Percentiles rank a stretch among this genome's conserved stretches.
phyloP scores from a whole-genome alignment of 495 filamentous ascomycete species.

The Hypoxylon rickii region DNA sequence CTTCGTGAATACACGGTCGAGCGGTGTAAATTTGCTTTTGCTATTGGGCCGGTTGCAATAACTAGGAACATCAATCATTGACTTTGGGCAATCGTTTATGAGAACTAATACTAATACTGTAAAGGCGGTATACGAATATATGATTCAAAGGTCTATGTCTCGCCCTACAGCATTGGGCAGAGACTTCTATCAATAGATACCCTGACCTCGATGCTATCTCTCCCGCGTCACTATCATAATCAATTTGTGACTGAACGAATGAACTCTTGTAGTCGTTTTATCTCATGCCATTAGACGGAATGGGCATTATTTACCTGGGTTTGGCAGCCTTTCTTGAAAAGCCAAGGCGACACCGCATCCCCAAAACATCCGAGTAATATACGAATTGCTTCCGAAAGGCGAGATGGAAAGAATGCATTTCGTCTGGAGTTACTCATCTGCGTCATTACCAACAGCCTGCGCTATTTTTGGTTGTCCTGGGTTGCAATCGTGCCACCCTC shows the following conservation, averaged over 20 bases:
- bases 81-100: conserved; percentile 10
- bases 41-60: conserved; percentile 16
- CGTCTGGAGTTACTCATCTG: background rate
- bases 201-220: background rate
- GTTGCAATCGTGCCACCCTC: background rate
- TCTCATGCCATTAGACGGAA: background rate
- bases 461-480: background rate
- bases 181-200: background rate
- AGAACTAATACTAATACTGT: conserved; percentile 32
- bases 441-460: background rate
- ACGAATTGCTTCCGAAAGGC: too few relatives aligned
- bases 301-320: conserved; percentile 1
- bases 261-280: conserved; percentile 14
- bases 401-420: too few relatives aligned
- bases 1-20: conserved; percentile 16
- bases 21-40: conserved; percentile 15
- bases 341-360: too few relatives aligned
- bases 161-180: conserved; percentile 4
- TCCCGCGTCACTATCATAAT: background rate
- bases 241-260: background rate
- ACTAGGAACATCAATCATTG: conserved; percentile 17
- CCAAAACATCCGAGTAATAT: too few relatives aligned
- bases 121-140: conserved; percentile 18
- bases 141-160: too few relatives aligned
- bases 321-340: too few relatives aligned